Conservation (phyloP, 441 rosid genomes). For the Gossypium aridum region DNA sequence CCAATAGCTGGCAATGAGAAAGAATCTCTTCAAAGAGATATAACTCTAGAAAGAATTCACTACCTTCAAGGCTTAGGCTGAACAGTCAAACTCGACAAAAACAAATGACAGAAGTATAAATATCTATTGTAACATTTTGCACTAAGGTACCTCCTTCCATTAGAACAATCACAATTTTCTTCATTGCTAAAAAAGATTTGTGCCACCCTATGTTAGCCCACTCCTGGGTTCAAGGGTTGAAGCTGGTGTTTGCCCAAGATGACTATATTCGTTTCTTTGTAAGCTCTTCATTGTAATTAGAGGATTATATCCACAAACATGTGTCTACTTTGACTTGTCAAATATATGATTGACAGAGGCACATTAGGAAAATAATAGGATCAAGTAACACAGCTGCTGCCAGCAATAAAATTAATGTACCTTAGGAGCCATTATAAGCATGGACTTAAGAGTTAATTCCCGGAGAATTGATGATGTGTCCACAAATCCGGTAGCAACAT, state of each 20-base stretch:
- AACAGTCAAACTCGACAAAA: neutral
- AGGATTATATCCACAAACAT: neutral
- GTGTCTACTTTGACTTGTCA: neutral
- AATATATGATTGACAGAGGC: neutral
- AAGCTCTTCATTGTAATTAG: neutral
- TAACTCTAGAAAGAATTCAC: neutral
- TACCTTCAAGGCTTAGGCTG: neutral
- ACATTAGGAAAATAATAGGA: neutral
- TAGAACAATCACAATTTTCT: neutral
- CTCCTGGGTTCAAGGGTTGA: neutral
- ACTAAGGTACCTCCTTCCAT: constrained; percentile 1
- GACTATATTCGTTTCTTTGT: neutral
- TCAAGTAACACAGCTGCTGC: neutral
- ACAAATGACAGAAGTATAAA: neutral
- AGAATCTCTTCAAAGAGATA: neutral
- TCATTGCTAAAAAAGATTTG: neutral
- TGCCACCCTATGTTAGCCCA: neutral
- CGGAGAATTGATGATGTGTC: constrained; percentile 94
- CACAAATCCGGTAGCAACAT: constrained; percentile 85
- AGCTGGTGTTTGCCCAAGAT: neutral
- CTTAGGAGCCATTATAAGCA: constrained; percentile 98
- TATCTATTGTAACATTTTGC: neutral
- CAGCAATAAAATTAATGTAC: constrained; percentile 28
- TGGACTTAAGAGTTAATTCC: constrained; percentile 96
- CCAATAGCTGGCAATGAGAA: neutral